Evolutionary conservation across 176 grass and related monocot genomes (phyloP).

Genomic region (Hordeum vulgare): DNA sequence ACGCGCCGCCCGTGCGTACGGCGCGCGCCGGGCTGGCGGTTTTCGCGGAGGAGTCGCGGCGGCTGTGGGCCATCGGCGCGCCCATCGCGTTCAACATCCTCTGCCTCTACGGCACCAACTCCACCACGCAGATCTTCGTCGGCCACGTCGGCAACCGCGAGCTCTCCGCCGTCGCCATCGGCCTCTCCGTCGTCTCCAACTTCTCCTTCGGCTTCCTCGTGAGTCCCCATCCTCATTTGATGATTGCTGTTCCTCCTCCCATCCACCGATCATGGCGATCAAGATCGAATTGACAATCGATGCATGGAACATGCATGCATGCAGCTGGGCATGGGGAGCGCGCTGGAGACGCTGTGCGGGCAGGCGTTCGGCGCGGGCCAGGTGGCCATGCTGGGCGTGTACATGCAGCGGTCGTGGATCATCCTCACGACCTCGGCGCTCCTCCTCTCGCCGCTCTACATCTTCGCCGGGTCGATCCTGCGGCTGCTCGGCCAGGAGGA

Average conservation of each 20-base stretch:
- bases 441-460: conserved; percentile 64
- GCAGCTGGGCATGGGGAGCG: conserved; percentile 84
- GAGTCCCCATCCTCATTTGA: neutral
- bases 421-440: conserved; percentile 46
- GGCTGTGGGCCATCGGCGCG: conserved; percentile 62
- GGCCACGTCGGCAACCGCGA: conserved; percentile 82
- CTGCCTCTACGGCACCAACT: conserved; percentile 69
- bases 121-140: conserved; percentile 69
- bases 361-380: conserved; percentile 76
- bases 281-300: neutral
- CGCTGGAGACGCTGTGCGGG: conserved; percentile 78
- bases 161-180: conserved; percentile 69
- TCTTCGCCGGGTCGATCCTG: conserved; percentile 44
- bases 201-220: conserved; percentile 95
- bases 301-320: neutral
- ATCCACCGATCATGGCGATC: neutral
- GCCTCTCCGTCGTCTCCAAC: conserved; percentile 61
- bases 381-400: conserved; percentile 64
- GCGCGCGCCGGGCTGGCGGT: conserved; percentile 23
- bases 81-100: conserved; percentile 74
- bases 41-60: conserved; percentile 41
- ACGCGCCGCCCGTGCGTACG: conserved; percentile 33
- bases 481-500: conserved; percentile 67
- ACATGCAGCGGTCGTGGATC: conserved; percentile 89
- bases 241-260: neutral